Percentiles rank a stretch among this genome's conserved stretches.
Conservation (phyloP, 2,329 filamentous ascomycete genomes). For the Colletotrichum tabaci region DNA sequence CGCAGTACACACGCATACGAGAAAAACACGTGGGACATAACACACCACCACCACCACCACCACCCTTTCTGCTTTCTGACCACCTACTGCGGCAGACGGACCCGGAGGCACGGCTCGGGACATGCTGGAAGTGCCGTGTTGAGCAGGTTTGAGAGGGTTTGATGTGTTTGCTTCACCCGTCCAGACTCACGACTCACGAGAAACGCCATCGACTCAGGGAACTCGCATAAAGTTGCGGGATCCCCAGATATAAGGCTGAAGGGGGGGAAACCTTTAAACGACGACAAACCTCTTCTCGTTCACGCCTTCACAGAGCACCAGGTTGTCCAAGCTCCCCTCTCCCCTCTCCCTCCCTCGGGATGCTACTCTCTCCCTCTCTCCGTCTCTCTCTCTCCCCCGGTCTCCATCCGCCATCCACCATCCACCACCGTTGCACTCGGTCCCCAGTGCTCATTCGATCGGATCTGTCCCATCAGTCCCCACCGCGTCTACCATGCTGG, state of each 20-base stretch:
- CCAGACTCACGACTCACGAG: too few relatives aligned
- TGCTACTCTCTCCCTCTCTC: neutral
- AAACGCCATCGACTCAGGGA: neutral
- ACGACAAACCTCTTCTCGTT: too few relatives aligned
- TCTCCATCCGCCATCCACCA: neutral
- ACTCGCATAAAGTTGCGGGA: conserved; percentile 19
- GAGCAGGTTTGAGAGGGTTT: conserved; percentile 7
- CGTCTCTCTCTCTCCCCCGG: neutral
- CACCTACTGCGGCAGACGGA: too few relatives aligned
- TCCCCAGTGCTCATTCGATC: neutral
- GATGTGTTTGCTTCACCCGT: neutral
- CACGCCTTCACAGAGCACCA: neutral
- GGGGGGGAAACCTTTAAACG: too few relatives aligned
- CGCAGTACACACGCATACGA: neutral
- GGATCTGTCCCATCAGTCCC: conserved; percentile 7
- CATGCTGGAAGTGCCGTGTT: neutral
- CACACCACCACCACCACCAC: too few relatives aligned
- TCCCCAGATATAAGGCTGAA: conserved; percentile 19
- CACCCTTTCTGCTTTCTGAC: too few relatives aligned
- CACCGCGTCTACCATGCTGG: conserved; percentile 6
- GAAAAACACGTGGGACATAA: conserved; percentile 5
- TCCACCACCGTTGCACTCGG: neutral
- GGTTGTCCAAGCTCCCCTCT: neutral
- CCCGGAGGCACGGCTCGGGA: conserved; percentile 1
- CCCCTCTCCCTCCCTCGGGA: neutral